These are phyloP conservation scores for Lepiota brunneoincarnata DNA, from an alignment of 768 basidiomycete genomes.

Conservation along the genomic window DNA sequence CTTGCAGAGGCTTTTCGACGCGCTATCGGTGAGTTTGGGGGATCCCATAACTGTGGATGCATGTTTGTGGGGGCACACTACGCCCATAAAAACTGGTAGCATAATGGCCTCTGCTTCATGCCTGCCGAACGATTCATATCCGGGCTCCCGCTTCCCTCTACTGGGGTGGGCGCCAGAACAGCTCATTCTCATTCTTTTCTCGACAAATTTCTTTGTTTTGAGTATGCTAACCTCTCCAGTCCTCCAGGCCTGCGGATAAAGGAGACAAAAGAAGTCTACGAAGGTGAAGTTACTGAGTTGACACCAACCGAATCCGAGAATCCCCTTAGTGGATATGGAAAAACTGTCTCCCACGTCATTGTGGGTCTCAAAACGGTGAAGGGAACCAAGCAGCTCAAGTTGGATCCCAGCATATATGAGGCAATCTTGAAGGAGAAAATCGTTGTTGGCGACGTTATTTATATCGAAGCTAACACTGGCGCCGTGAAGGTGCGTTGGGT, in stretches of 20 bases:
- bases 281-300: conserved; percentile 96
- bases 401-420: conserved; percentile 96
- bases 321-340: conserved; percentile 95
- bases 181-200: neutral
- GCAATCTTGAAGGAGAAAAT: conserved; percentile 97
- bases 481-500: conserved; percentile 78
- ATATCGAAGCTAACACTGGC: conserved; percentile 90
- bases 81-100: too few species aligned
- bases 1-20: conserved; percentile 91
- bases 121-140: neutral
- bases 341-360: conserved; percentile 97
- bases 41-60: conserved; percentile 12
- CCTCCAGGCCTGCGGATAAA: conserved; percentile 90
- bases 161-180: neutral
- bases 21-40: conserved; percentile 77
- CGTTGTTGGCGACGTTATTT: conserved; percentile 94
- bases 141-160: neutral
- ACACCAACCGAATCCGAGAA: conserved; percentile 97
- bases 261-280: conserved; percentile 98
- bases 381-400: conserved; percentile 89
- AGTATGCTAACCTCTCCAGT: conserved; percentile 9
- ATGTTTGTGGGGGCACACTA: neutral
- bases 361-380: conserved; percentile 93
- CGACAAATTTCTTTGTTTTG: neutral
- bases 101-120: neutral